phyloP scores from a whole-genome alignment of 1,284 basidiomycete genomes.

The Ustilago cynodontis region DNA sequence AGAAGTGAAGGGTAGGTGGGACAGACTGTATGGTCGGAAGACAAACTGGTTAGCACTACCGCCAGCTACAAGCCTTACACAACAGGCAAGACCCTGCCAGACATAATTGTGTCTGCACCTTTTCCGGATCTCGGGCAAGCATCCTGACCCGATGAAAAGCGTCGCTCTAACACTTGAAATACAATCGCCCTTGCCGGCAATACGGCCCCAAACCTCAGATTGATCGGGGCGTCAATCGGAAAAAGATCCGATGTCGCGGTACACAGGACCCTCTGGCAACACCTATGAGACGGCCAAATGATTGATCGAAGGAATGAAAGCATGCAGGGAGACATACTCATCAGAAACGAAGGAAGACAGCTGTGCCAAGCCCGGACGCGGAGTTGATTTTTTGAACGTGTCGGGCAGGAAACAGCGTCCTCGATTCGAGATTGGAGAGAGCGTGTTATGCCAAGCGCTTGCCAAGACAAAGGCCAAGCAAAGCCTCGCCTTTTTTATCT shows the following conservation, averaged over 20 bases:
- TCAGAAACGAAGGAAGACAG: not conserved
- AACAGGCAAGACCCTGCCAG: not conserved
- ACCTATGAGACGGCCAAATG: not conserved
- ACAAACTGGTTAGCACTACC: not conserved
- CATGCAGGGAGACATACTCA: slow-evolving; percentile 23
- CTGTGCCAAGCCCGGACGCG: slow-evolving; percentile 27
- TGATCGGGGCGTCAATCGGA: slow-evolving; percentile 2
- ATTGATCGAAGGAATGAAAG: not conserved
- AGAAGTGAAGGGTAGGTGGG: not conserved
- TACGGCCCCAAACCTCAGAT: not conserved
- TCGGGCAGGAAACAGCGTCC: not conserved
- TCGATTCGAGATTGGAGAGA: no score
- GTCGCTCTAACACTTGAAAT: not conserved
- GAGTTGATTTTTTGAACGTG: not conserved
- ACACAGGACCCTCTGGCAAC: not conserved
- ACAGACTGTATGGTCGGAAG: not conserved
- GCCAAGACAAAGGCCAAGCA: slow-evolving; percentile 39
- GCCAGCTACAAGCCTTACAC: not conserved
- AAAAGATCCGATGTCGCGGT: not conserved
- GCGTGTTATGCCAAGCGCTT: slow-evolving; percentile 30
- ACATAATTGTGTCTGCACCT: not conserved
- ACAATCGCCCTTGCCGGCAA: not conserved
- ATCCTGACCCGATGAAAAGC: not conserved
- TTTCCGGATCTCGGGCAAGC: not conserved
- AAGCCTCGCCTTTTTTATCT: slow-evolving; percentile 2